Base-by-base conservation (phyloP, 805 yeast species). In the Sugiyamaella marilandica region DNA sequence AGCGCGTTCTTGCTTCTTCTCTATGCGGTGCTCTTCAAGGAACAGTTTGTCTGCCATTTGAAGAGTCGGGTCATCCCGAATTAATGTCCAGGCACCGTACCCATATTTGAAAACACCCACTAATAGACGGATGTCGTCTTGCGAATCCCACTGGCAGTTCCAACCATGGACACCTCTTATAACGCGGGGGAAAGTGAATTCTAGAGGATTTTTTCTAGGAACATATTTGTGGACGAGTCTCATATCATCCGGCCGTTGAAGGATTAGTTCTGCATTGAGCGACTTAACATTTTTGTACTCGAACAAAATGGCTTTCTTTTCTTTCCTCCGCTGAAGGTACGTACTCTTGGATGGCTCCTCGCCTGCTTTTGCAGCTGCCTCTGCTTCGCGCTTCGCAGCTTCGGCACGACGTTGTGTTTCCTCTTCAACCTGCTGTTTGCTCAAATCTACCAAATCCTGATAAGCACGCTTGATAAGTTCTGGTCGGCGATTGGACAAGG, bases 91-190 rank as follows among this genome's bases (percentile, higher is more conserved):
- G 0, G 96, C 84, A 14, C 98, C 98, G 68, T 89, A 91, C 0
- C 99, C 99, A 69, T 91, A 91, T 70, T 88, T 90, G 64, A 80
- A 78, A 19, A 92, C 86, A 58, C 99, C 99, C 34, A 87, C 80
- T 55, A 94, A 68, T 50, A 94, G 75, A 82, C 83, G 86, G 49
- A 90, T 86, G 67, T 94, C 99, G 65, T 94, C 96, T 32, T 76
- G 80, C 11, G 77, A 74, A 2, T 75, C 74, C 99, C 99, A 94
- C 29, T 81, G 82, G 62, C 96, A 87, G 49, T 80, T 79, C 99
- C 99, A 94, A 44, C 87, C 92, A 63, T 82, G 83, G 9, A 90
- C 98, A 21, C 84, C 82, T 70, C 91, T 91, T 16, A 94, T 86
- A 11, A 75, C 72, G 53, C 71, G 74, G 7, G 77, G 78, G 36